Conservation (phyloP, 2,329 filamentous ascomycete species). For the Clarireedia homoeocarpa region DNA sequence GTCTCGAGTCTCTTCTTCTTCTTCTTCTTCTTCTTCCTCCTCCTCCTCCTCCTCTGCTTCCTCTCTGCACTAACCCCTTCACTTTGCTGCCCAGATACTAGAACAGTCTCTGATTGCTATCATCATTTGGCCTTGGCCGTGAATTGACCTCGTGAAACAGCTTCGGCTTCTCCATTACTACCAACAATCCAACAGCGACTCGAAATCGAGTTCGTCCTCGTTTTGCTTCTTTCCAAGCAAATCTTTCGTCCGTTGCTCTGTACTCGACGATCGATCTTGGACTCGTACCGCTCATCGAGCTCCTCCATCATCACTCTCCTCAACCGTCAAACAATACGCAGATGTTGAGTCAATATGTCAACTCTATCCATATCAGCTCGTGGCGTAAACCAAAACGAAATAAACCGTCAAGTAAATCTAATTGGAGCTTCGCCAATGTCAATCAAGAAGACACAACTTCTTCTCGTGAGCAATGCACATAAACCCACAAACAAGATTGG, state of each 20-base stretch:
- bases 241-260: not conserved
- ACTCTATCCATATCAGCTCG: slow-evolving; percentile 26
- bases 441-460: slow-evolving; percentile 4
- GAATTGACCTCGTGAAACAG: slow-evolving; percentile 3
- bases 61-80: not conserved
- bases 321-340: slow-evolving; percentile 17
- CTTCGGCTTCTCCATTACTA: not conserved
- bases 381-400: slow-evolving; percentile 27
- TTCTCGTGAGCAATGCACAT: slow-evolving; percentile 13
- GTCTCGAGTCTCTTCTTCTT: not conserved
- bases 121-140: not conserved
- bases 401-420: slow-evolving; percentile 18
- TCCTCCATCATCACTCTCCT: not conserved
- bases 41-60: not conserved
- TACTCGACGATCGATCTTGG: not conserved
- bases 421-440: slow-evolving; percentile 9
- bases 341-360: slow-evolving; percentile 29
- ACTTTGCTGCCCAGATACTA: not conserved
- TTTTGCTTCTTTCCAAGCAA: not conserved
- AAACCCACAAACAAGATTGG: slow-evolving; percentile 10
- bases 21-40: not conserved
- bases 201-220: no score
- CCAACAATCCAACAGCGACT: no score
- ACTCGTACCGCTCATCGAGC: not conserved
- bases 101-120: slow-evolving; percentile 6